phyloP scores from a whole-genome alignment of 2,329 filamentous ascomycete genomes.

The Beauveria sp. region DNA sequence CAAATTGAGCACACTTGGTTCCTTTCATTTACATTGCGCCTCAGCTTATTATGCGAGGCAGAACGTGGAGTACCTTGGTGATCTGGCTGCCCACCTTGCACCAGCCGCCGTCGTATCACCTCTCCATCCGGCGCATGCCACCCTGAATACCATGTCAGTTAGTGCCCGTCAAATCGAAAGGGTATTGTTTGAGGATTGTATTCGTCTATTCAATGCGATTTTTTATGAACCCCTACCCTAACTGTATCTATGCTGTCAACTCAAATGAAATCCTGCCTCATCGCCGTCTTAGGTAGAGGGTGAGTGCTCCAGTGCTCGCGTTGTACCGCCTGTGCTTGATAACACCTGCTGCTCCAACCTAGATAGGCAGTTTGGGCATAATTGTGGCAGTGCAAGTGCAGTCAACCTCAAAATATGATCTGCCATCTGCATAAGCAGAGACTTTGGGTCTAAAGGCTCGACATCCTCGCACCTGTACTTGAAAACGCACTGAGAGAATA shows the following conservation, averaged over 20 bases:
- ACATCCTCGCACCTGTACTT: not conserved
- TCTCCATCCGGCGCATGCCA: not conserved
- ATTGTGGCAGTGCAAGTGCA: slow-evolving; percentile 4
- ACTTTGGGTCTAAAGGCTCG: not conserved
- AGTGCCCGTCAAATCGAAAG: too few species aligned
- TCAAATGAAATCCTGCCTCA: not conserved
- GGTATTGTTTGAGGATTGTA: not conserved
- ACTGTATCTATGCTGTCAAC: not conserved
- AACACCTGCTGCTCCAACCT: not conserved
- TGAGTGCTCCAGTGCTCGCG: not conserved
- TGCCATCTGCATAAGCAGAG: not conserved
- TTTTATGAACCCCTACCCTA: slow-evolving; percentile 2
- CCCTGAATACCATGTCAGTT: not conserved
- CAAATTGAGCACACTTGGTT: too few species aligned
- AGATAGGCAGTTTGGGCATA: not conserved
- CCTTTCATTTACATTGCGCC: too few species aligned
- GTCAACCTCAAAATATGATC: not conserved
- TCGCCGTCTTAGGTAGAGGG: not conserved
- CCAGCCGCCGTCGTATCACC: not conserved
- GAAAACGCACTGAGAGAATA: not conserved
- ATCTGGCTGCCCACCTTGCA: not conserved
- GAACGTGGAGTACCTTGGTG: not conserved
- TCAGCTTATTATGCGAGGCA: too few species aligned
- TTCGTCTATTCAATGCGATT: slow-evolving; percentile 9
- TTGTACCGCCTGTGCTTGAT: not conserved